Base-by-base conservation (phyloP, 2,329 filamentous ascomycete genomes). In the Cercospora zeina region DNA sequence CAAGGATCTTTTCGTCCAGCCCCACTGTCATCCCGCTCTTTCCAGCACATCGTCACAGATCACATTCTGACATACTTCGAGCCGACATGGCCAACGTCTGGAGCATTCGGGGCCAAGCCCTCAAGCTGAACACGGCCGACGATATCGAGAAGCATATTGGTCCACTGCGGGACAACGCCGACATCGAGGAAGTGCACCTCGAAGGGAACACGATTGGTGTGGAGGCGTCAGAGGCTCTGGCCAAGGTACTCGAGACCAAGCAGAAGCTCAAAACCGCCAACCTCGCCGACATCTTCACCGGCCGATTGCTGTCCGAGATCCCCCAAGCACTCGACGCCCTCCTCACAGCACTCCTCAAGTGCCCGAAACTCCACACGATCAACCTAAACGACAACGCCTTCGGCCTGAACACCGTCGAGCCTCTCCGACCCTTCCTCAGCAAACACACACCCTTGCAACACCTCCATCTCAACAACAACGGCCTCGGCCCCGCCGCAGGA, bases 361-460 rank as follows among this genome's bases (percentile, higher is more conserved):
- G 96, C 58, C 89, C 90, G 1, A 88, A 90, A 61, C 88, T 99
- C 49, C 89, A 90, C 76, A 97, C 93, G 31, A 85, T 99, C 78
- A 96, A 97, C 78, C 85, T 99, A 42, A 96, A 93, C 78, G 95
- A 99, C 79, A 99, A 99, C 78, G 95, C 95, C 50, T 99, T 99
- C 73, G 95, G 95, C 61, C 86, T 97, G 65, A 97, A 96, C 79
- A 96, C 91, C 14, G 90, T 96, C 76, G 92, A 91, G 36, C 95
- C 93, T 9, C 86, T 99, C 54, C 90, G 96, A 69, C 90, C 90
- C 63, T 99, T 99, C 80, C 86, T 99, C 65, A 88, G 90, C 59
- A 84, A 88, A 62, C 93, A 97, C 78, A 86, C 90, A 2, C 93
- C 95, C 2, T 87, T 99, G 45, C 92, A 93, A 77, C 93, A 97